A percentile compares a stretch with the other conserved stretches of the same genome.
Conservation (phyloP, 345 rosid species). For the Lepidium africanum region DNA sequence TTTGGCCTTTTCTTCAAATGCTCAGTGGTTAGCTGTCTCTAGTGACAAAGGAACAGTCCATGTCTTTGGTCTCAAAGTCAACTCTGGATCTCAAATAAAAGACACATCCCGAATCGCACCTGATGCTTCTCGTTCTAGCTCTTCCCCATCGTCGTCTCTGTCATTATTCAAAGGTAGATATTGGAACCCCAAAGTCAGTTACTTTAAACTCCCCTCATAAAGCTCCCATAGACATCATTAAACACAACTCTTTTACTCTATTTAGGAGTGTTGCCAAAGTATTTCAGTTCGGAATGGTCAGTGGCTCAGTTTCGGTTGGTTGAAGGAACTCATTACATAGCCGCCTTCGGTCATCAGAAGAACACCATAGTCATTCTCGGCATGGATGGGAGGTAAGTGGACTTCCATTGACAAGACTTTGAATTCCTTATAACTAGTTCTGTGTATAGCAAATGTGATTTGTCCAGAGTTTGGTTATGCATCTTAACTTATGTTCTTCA, state of each 20-base stretch:
- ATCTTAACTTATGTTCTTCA: neutral
- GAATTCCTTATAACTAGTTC: neutral
- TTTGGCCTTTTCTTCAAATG: constrained; percentile 83
- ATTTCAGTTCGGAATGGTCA: constrained; percentile 98
- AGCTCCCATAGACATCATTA: neutral
- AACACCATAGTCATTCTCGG: constrained; percentile 88
- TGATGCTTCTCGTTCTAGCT: constrained; percentile 26
- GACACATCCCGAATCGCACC: constrained; percentile 38
- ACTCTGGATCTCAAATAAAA: constrained; percentile 43
- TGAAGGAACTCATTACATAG: constrained; percentile 79
- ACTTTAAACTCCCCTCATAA: neutral
- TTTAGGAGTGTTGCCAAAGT: constrained; percentile 89
- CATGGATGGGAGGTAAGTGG: constrained; percentile 83
- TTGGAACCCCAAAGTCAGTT: neutral
- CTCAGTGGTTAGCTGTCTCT: constrained; percentile 91
- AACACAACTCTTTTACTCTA: neutral
- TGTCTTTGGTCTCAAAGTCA: constrained; percentile 81
- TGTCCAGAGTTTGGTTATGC: neutral
- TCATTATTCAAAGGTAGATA: constrained; percentile 69
- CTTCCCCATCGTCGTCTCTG: constrained; percentile 40
- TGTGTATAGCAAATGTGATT: neutral
- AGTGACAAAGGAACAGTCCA: constrained; percentile 99
- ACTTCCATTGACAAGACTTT: neutral
- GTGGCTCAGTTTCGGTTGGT: constrained; percentile 84
- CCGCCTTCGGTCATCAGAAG: constrained; percentile 88